Conservation (phyloP, 169 alveolate genomes). For the Plasmodium berghei region DNA sequence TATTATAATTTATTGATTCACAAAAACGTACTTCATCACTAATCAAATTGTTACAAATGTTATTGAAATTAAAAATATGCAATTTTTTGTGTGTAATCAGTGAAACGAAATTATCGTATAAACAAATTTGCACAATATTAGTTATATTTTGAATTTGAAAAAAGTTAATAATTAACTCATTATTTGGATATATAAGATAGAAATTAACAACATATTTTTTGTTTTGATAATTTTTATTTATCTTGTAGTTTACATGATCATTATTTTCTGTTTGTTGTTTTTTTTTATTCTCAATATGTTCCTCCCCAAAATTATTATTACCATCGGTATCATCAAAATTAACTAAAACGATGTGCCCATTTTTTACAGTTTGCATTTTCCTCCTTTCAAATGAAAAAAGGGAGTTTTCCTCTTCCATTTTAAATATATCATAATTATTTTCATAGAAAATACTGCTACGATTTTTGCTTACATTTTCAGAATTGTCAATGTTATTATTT, state of each 20-base stretch:
- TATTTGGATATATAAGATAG: slow-evolving; percentile 26
- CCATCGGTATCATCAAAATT: background rate
- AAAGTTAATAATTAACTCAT: slow-evolving; percentile 3
- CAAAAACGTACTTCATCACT: background rate
- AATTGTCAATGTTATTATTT: background rate
- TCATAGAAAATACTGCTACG: background rate
- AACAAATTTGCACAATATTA: slow-evolving; percentile 22
- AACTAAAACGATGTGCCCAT: background rate
- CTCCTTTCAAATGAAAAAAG: slow-evolving; percentile 8
- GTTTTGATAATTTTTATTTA: background rate
- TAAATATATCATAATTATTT: background rate
- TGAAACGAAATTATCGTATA: slow-evolving; percentile 25
- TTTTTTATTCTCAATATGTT: too few species aligned
- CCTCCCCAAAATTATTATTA: background rate
- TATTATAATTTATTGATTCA: background rate
- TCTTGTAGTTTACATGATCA: background rate
- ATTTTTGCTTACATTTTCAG: background rate
- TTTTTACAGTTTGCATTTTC: background rate
- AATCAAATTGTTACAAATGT: slow-evolving; percentile 22
- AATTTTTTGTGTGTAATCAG: slow-evolving; percentile 28
- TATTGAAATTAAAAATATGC: slow-evolving; percentile 33
- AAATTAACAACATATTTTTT: slow-evolving; percentile 16
- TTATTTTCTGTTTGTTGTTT: too few species aligned
- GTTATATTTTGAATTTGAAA: slow-evolving; percentile 26
- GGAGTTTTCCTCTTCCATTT: background rate